These are phyloP conservation scores for Magnolia officinalis DNA, from an alignment of 164 flowering plant species.

Conservation along the genomic window DNA sequence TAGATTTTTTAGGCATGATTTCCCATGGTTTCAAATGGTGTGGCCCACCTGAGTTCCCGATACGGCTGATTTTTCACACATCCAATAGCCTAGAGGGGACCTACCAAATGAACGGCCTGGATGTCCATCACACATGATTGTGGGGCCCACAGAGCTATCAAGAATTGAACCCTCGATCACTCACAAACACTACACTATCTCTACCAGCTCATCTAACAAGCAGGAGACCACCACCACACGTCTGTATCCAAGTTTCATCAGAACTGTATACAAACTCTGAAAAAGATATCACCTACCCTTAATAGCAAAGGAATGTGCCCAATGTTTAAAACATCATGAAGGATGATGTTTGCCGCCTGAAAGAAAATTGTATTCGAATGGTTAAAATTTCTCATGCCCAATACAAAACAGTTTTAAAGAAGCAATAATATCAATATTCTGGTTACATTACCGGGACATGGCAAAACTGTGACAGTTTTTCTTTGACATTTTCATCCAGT, in stretches of 20 bases:
- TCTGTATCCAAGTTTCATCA: not conserved
- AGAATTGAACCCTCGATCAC: too few species aligned
- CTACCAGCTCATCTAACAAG: too few species aligned
- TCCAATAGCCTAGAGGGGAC: too few species aligned
- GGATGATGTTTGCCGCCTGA: conserved; percentile 56
- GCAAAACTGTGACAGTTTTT: conserved; percentile 84
- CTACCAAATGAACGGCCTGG: too few species aligned
- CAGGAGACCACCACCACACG: too few species aligned
- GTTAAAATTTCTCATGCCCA: conserved; percentile 2
- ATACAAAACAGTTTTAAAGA: not conserved
- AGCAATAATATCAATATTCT: not conserved
- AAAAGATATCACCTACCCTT: conserved; percentile 44
- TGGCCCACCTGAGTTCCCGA: too few species aligned
- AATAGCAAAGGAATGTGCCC: conserved; percentile 83
- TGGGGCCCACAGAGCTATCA: too few species aligned
- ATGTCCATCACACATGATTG: too few species aligned
- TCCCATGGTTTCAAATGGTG: too few species aligned
- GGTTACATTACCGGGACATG: conserved; percentile 72
- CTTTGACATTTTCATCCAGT: conserved; percentile 73
- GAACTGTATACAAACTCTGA: not conserved
- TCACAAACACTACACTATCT: too few species aligned
- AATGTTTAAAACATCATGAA: conserved; percentile 79
- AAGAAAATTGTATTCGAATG: not conserved
- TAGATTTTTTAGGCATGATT: too few species aligned
- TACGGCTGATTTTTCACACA: too few species aligned